Evolutionary conservation across 2,329 filamentous ascomycete species (phyloP).

Genomic region (Aspergillaceae sp.): DNA sequence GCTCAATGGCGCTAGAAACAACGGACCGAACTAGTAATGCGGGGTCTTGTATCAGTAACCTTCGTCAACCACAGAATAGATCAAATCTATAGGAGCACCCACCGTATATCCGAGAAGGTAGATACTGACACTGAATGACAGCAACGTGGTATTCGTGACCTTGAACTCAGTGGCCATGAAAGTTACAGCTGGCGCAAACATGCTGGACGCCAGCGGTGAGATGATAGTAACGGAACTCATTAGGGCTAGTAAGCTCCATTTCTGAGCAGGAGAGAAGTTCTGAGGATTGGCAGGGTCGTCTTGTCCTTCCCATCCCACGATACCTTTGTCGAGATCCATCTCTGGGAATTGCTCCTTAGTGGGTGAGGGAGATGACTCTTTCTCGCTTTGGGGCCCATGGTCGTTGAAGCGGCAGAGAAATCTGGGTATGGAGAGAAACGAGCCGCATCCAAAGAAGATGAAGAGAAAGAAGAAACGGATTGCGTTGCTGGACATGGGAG

Average conservation of each 20-base stretch:
- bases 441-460: not conserved
- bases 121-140: constrained; percentile 24
- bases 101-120: constrained; percentile 24
- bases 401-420: not conserved
- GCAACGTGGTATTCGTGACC: constrained; percentile 15
- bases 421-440: not conserved
- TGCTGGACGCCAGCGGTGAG: constrained; percentile 26
- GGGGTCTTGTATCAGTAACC: too few species aligned
- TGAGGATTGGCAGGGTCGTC: constrained; percentile 51
- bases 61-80: not conserved
- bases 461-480: not conserved
- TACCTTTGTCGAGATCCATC: constrained; percentile 44
- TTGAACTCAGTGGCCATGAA: constrained; percentile 16
- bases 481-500: not conserved
- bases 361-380: not conserved
- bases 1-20: constrained; percentile 55
- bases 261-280: constrained; percentile 36
- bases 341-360: constrained; percentile 28
- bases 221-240: constrained; percentile 23
- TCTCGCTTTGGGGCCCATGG: not conserved
- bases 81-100: constrained; percentile 2
- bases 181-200: constrained; percentile 21
- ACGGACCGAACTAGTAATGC: constrained; percentile 34
- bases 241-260: constrained; percentile 19
- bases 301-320: constrained; percentile 54